These are phyloP conservation scores for Aspergillus sclerotialis DNA, from an alignment of 2,329 filamentous ascomycete genomes.

Conservation along the genomic window DNA sequence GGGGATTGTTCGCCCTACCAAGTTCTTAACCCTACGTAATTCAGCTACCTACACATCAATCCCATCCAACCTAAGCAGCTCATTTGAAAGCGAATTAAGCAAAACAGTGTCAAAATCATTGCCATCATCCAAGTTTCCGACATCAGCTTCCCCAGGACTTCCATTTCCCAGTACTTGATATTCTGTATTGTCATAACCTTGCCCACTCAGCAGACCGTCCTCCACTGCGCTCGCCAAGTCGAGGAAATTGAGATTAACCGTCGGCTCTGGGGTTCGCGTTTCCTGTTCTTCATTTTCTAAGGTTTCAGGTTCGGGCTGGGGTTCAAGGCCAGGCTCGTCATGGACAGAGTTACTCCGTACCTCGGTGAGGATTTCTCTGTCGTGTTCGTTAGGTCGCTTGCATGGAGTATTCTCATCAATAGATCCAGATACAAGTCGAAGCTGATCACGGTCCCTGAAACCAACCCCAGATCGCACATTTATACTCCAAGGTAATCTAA, in stretches of 20 bases:
- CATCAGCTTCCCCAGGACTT: neutral
- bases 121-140: neutral
- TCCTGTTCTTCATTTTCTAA: neutral
- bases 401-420: too few relatives aligned
- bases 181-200: neutral
- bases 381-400: too few relatives aligned
- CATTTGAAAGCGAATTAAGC: neutral
- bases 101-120: neutral
- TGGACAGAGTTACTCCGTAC: too few relatives aligned
- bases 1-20: too few relatives aligned
- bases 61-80: neutral
- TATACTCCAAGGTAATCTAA: conserved; percentile 15
- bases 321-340: too few relatives aligned
- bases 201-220: neutral
- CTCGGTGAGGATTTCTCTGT: too few relatives aligned
- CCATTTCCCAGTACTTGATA: neutral
- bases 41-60: neutral
- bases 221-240: neutral
- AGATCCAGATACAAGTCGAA: too few relatives aligned
- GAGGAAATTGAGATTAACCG: conserved; percentile 6
- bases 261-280: neutral
- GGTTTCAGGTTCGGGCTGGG: too few relatives aligned
- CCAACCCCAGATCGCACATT: neutral
- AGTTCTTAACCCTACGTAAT: too few relatives aligned
- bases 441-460: too few relatives aligned